Conservation (phyloP, 768 basidiomycete species). For the Rhodotorula taiwanensis region DNA sequence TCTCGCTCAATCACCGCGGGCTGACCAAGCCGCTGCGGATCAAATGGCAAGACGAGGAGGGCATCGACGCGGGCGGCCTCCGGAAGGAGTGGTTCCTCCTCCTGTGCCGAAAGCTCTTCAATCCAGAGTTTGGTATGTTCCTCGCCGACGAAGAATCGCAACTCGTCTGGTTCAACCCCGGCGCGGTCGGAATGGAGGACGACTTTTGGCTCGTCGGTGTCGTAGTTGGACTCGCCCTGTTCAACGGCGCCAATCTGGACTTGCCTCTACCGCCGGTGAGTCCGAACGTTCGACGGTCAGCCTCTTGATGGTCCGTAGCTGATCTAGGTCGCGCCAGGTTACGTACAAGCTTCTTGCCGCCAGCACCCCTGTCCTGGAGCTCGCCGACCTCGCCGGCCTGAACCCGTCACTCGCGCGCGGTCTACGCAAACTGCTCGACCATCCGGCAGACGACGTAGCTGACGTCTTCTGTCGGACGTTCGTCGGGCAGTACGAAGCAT, state of each 20-base stretch:
- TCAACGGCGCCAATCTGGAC: slow-evolving; percentile 70
- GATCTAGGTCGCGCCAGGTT: slow-evolving; percentile 43
- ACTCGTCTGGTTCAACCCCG: slow-evolving; percentile 61
- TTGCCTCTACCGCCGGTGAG: slow-evolving; percentile 61
- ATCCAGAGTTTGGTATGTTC: slow-evolving; percentile 49
- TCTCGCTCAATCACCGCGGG: slow-evolving; percentile 49
- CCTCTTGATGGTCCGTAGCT: neutral
- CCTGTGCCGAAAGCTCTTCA: slow-evolving; percentile 72
- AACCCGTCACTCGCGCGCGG: slow-evolving; percentile 65
- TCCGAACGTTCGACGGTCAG: no score
- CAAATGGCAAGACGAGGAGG: slow-evolving; percentile 72
- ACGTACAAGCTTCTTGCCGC: slow-evolving; percentile 70
- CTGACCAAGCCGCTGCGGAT: slow-evolving; percentile 66
- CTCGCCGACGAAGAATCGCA: slow-evolving; percentile 72
- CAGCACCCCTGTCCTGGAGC: slow-evolving; percentile 48
- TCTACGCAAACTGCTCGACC: slow-evolving; percentile 62
- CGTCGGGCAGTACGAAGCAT: slow-evolving; percentile 43
- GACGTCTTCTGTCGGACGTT: slow-evolving; percentile 29
- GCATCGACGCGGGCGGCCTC: slow-evolving; percentile 55
- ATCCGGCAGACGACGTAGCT: slow-evolving; percentile 58
- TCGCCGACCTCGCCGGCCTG: slow-evolving; percentile 63
- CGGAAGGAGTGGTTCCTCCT: slow-evolving; percentile 79
- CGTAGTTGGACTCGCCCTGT: slow-evolving; percentile 65
- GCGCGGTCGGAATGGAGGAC: slow-evolving; percentile 66
- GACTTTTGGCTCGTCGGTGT: slow-evolving; percentile 79